phyloP scores from a whole-genome alignment of 1,284 basidiomycete genomes.

The Ustilago esculenta region DNA sequence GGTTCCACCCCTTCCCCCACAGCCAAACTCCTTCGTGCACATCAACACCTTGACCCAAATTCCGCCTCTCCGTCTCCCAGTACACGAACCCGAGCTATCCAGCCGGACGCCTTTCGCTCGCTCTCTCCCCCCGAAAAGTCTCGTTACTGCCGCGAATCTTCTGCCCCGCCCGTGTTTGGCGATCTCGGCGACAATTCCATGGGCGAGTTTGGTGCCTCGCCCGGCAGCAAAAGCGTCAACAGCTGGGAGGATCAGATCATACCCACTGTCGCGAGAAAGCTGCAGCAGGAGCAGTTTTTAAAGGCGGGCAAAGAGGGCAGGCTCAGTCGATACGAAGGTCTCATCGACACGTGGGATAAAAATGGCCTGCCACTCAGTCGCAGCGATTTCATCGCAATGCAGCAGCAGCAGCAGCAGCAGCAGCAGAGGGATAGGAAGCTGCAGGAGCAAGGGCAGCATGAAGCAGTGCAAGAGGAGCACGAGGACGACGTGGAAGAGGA shows the following conservation, averaged over 20 bases:
- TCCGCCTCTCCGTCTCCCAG: conserved; percentile 1
- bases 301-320: conserved; percentile 25
- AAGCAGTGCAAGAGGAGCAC: conserved; percentile 3
- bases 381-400: conserved; percentile 26
- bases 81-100: conserved; percentile 5
- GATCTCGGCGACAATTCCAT: background rate
- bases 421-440: conserved; percentile 10
- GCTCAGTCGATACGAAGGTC: conserved; percentile 44
- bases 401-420: background rate
- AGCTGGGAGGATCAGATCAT: conserved; percentile 59
- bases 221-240: conserved; percentile 34
- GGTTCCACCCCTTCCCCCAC: conserved; percentile 36
- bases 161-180: conserved; percentile 33
- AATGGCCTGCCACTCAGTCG: conserved; percentile 52
- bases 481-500: conserved; percentile 3
- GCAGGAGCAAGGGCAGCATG: conserved; percentile 10
- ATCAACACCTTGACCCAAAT: conserved; percentile 7
- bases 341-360: conserved; percentile 61
- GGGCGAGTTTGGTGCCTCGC: conserved; percentile 14
- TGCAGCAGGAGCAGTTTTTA: conserved; percentile 53
- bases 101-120: conserved; percentile 46
- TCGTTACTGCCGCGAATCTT: conserved; percentile 18
- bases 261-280: conserved; percentile 49
- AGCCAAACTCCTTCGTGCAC: conserved; percentile 18
- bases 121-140: conserved; percentile 6